Evolutionary conservation across 2,329 filamentous ascomycete genomes (phyloP).

Genomic region (Xylariaceae sp.): DNA sequence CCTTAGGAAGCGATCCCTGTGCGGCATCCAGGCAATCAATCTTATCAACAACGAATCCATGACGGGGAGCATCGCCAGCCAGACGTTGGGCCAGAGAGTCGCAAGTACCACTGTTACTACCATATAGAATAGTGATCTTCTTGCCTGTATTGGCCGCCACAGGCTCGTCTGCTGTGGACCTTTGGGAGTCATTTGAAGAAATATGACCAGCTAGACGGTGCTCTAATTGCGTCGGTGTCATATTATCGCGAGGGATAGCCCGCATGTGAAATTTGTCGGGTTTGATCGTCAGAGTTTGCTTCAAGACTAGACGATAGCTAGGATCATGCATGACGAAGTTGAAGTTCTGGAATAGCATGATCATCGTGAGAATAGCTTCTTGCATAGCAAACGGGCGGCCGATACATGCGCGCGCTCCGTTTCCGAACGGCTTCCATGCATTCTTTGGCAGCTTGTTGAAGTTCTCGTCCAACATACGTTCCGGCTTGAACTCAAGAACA

Average conservation of each 20-base stretch:
- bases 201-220: conserved; percentile 37
- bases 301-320: conserved; percentile 44
- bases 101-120: conserved; percentile 72
- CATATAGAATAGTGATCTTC: conserved; percentile 64
- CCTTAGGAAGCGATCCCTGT: conserved; percentile 54
- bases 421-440: conserved; percentile 71
- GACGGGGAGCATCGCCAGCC: conserved; percentile 52
- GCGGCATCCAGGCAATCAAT: conserved; percentile 59
- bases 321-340: conserved; percentile 56
- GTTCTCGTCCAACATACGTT: conserved; percentile 66
- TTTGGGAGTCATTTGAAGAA: conserved; percentile 10
- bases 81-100: conserved; percentile 63
- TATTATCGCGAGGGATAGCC: conserved; percentile 42
- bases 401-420: conserved; percentile 67
- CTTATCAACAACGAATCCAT: conserved; percentile 54
- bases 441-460: conserved; percentile 62
- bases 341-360: conserved; percentile 58
- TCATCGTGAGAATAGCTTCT: conserved; percentile 58
- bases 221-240: conserved; percentile 45
- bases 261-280: conserved; percentile 51
- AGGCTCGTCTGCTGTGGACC: conserved; percentile 6
- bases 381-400: conserved; percentile 73
- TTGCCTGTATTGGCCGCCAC: conserved; percentile 26
- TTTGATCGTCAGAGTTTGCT: conserved; percentile 47
- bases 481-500: conserved; percentile 62